Evolutionary conservation across 352 stramenopile species (phyloP).

Genomic region (Hyaloperonospora arabidopsidis): DNA sequence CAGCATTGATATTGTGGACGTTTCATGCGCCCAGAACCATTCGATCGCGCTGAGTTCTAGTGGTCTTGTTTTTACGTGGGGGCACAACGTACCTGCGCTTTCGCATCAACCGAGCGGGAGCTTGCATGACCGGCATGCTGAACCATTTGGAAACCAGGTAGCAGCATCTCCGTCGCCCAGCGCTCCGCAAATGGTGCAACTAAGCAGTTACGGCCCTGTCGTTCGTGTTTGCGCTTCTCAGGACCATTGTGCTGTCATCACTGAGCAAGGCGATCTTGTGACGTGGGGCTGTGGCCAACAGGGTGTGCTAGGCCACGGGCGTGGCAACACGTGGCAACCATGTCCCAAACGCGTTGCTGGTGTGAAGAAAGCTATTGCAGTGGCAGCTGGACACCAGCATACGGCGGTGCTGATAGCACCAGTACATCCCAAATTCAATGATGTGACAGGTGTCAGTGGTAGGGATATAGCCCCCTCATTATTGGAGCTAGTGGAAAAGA

Average conservation of each 20-base stretch:
- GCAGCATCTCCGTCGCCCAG: slow-evolving; percentile 24
- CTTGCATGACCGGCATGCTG: slow-evolving; percentile 4
- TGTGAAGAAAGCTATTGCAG: slow-evolving; percentile 62
- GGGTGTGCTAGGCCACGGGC: slow-evolving; percentile 61
- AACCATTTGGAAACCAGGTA: slow-evolving; percentile 14
- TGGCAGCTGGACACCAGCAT: slow-evolving; percentile 69
- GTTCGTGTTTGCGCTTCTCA: slow-evolving; percentile 62
- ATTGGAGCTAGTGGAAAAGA: slow-evolving; percentile 36
- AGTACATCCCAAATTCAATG: slow-evolving; percentile 22
- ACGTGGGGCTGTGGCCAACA: slow-evolving; percentile 69
- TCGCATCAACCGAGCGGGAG: slow-evolving; percentile 32
- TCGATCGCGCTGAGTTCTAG: slow-evolving; percentile 63
- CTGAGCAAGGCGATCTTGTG: slow-evolving; percentile 50
- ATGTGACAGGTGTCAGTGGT: slow-evolving; percentile 3
- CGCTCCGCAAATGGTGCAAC: slow-evolving; percentile 38
- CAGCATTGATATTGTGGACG: slow-evolving; percentile 46
- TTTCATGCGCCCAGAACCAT: slow-evolving; percentile 72
- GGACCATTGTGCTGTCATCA: slow-evolving; percentile 72
- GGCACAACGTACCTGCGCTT: slow-evolving; percentile 57
- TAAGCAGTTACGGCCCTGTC: slow-evolving; percentile 39
- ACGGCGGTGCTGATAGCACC: slow-evolving; percentile 61
- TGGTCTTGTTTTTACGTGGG: slow-evolving; percentile 70
- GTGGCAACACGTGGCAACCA: slow-evolving; percentile 68
- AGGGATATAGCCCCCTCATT: slow-evolving; percentile 19
- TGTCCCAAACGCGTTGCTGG: slow-evolving; percentile 66